Base-by-base conservation (phyloP, 495 filamentous ascomycete species). In the Penicillium psychrofluorescens region DNA sequence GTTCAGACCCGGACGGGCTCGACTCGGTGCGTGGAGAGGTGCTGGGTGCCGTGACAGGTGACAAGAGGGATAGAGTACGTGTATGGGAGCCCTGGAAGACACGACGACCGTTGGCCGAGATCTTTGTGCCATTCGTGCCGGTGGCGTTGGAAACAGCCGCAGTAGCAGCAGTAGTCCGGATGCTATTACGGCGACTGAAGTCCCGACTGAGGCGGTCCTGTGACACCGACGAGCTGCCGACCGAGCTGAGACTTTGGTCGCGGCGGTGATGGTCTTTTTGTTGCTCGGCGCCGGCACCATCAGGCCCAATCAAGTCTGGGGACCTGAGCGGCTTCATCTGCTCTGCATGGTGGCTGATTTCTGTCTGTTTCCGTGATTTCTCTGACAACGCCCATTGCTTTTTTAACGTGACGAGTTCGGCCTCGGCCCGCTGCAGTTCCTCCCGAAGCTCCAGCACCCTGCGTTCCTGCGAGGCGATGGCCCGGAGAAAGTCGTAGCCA, bases 381-480 rank as follows among this genome's bases (percentile, higher is more conserved):
- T 95, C 89, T 30, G 90, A 82, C 16, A 70, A 61, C 2, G 84
- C 76, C 87, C 88, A 85, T 55, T 92, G 86, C 47, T 78, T 84
- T 64, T 95, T 95, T 38, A 97, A 68, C 44, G 69, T 78, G 29
- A 70, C 64, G 44, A 98, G 68, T 30, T 95, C 88, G 4, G 63
- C 58, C 56, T 97, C 92, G 8, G 92, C 90, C 41, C 81, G 81
- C 7, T 68, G 61, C 10, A 98, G 72, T 60, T 96, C 92, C 61
- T 97, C 92, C 38, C 81, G 83, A 29, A 97, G 71, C 68, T 97
- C 92, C 35, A 98, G 68, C 6, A 98, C 91, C 40, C 79, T 80
- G n/a, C 92, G 80, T 59, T 98, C 92, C 63, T 96, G 90, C 6
- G 88, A 84, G 11, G 92, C 92, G 43, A 97, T 82, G 29, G 88